Conservation (phyloP, 78 protist genomes). For the Protostelium mycophagum region DNA sequence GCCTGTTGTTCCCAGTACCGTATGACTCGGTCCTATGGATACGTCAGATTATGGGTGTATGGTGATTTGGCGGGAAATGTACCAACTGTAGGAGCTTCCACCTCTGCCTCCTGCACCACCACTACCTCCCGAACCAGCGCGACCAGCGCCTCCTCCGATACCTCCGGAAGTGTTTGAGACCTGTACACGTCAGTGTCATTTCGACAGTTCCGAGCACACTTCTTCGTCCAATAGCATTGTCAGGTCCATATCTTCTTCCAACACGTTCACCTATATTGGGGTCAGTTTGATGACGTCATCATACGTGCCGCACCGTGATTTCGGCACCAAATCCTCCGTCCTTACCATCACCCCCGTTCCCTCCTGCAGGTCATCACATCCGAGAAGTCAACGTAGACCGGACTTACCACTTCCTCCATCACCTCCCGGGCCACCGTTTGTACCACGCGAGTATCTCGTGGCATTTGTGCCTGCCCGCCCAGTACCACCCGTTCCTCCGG, state of each 20-base stretch:
- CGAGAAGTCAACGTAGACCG: neutral
- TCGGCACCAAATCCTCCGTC: slow-evolving; percentile 21
- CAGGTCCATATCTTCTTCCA: slow-evolving; percentile 33
- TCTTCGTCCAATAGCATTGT: slow-evolving; percentile 38
- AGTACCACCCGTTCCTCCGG: neutral
- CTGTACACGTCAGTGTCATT: too few relatives aligned
- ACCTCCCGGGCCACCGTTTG: slow-evolving; percentile 54
- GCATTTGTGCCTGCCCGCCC: slow-evolving; percentile 34
- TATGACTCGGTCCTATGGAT: neutral
- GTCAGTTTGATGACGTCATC: neutral
- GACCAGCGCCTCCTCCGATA: slow-evolving; percentile 9
- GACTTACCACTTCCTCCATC: slow-evolving; percentile 1
- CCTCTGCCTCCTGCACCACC: slow-evolving; percentile 2
- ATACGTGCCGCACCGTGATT: neutral
- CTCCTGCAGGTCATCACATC: neutral
- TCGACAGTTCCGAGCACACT: too few relatives aligned
- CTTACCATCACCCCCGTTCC: slow-evolving; percentile 46
- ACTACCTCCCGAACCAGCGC: neutral
- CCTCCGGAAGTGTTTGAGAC: slow-evolving; percentile 15
- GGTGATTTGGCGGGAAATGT: neutral
- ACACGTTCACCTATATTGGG: neutral
- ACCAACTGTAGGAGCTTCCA: slow-evolving; percentile 2
- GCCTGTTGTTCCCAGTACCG: neutral
- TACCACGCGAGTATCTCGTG: slow-evolving; percentile 23
- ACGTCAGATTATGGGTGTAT: neutral